Conservation (phyloP, 805 yeast genomes). For the Priceomyces fermenticarens region DNA sequence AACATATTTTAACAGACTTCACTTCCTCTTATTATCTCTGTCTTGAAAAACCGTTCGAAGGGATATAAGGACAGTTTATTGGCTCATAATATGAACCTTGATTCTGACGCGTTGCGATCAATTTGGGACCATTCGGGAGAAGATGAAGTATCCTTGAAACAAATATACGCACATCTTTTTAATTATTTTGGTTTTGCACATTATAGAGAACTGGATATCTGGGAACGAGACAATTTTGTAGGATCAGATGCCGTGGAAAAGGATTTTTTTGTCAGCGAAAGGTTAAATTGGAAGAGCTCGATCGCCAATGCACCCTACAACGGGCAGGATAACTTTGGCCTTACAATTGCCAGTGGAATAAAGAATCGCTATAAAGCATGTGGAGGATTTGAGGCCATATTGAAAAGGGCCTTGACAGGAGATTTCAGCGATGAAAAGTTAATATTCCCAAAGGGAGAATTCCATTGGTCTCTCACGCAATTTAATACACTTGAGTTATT, state of each 20-base stretch:
- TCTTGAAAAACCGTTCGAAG: too few relatives aligned
- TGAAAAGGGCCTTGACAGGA: background rate
- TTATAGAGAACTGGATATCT: conserved; percentile 18
- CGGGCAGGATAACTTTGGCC: background rate
- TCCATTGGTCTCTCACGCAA: background rate
- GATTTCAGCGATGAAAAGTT: background rate
- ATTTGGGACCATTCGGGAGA: conserved; percentile 12
- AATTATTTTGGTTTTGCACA: conserved; percentile 11
- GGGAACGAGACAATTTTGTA: conserved; percentile 18
- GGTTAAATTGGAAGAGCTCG: background rate
- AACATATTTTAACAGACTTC: too few relatives aligned
- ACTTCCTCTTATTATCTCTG: too few relatives aligned
- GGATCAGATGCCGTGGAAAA: conserved; percentile 14
- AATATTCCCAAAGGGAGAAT: background rate
- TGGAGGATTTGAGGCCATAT: conserved; percentile 1
- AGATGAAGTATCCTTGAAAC: conserved; percentile 2
- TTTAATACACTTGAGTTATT: background rate
- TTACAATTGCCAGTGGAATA: conserved; percentile 4
- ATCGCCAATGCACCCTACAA: background rate
- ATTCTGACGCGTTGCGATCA: background rate
- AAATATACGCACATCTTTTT: conserved; percentile 2
- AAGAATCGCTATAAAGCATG: conserved; percentile 3
- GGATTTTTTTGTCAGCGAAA: background rate
- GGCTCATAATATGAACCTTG: background rate
- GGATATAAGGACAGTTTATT: too few relatives aligned